Base-by-base conservation (phyloP, 2,329 filamentous ascomycete genomes). In the Fusarium keratoplasticum region DNA sequence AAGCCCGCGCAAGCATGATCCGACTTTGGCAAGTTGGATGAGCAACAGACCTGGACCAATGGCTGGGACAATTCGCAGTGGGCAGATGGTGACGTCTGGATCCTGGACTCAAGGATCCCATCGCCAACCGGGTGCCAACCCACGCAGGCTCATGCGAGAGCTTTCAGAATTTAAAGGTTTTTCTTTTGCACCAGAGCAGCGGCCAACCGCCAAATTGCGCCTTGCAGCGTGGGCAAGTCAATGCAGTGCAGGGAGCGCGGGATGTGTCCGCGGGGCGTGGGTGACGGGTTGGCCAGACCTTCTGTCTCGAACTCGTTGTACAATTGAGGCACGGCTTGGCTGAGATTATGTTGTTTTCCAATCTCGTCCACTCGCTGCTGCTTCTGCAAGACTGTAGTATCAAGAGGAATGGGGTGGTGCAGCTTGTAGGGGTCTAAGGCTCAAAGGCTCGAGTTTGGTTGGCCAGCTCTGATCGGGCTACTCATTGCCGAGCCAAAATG, bases 1-100 rank as follows among this genome's bases (percentile, higher is more conserved):
- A 31, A 57, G 67, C 57, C 61, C 74, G 74, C 65, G 64, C 68
- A 74, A 68, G 54, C 44, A 75, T 78, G 75, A 71, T 70, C 70
- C 73, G 76, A 78, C 71, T 76, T 74, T 67, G 64, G 22, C 6
- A 36, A 66, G 64, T 69, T 76, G 73, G 63, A 61, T 64, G 52
- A 76, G 64, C 68, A 77, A 66, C 55, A 61, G 54, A 64, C 55
- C 66, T 42, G 71, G 58, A 31, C 54, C 54, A 66, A 62, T 62
- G 55, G 62, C 42, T 47, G 57, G 63, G 22, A 58, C 61, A 67
- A 55, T 75, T 62, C n/a, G 50, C n/a, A 59, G 67, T 78, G 76
- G 76, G 61, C 72, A 78, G 76, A 77, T 78, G 55, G 64, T 76
- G 73, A 77, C 72, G 76, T 72, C 67, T 61, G 59, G 65, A 60